Conservation (phyloP, 2,329 filamentous ascomycete genomes). For the Colletotrichum eleusines region DNA sequence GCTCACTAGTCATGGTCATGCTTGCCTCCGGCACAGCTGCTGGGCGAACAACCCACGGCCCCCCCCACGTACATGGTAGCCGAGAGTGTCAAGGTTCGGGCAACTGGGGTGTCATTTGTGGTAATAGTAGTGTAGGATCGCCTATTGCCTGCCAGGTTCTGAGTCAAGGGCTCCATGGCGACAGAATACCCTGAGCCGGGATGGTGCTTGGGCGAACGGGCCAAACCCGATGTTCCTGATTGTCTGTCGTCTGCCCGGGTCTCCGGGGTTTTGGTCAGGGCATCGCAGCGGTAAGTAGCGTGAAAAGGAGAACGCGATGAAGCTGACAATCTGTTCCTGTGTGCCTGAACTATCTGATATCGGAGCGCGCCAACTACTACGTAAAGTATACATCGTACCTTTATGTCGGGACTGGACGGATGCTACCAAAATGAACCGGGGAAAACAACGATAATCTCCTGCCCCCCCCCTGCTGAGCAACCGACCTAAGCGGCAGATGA, state of each 20-base stretch:
- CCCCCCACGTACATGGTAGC: constrained; percentile 12
- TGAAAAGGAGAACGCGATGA: not conserved
- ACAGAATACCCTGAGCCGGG: not conserved
- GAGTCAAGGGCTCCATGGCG: constrained; percentile 13
- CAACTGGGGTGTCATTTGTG: constrained; percentile 11
- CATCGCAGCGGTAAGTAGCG: too few species aligned
- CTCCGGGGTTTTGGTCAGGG: constrained; percentile 12
- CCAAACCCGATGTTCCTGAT: not conserved
- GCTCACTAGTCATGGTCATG: constrained; percentile 34
- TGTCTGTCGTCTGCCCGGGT: constrained; percentile 15
- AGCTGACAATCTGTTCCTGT: too few species aligned
- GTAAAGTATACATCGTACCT: constrained; percentile 9
- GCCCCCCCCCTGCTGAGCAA: not conserved
- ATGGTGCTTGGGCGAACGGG: constrained; percentile 7
- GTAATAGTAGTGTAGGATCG: constrained; percentile 5
- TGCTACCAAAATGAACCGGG: constrained; percentile 3
- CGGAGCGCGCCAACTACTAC: not conserved
- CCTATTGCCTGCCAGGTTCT: not conserved
- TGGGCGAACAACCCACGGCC: not conserved
- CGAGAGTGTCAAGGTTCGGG: not conserved
- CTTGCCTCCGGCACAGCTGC: constrained; percentile 2
- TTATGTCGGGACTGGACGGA: not conserved
- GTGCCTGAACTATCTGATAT: not conserved
- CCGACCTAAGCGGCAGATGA: not conserved
- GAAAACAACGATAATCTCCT: constrained; percentile 13